Percentiles rank a stretch among this genome's conserved stretches.
These are phyloP conservation scores for Wallacemonas rigidus DNA, from an alignment of 208 protist genomes.

Conservation along the genomic window DNA sequence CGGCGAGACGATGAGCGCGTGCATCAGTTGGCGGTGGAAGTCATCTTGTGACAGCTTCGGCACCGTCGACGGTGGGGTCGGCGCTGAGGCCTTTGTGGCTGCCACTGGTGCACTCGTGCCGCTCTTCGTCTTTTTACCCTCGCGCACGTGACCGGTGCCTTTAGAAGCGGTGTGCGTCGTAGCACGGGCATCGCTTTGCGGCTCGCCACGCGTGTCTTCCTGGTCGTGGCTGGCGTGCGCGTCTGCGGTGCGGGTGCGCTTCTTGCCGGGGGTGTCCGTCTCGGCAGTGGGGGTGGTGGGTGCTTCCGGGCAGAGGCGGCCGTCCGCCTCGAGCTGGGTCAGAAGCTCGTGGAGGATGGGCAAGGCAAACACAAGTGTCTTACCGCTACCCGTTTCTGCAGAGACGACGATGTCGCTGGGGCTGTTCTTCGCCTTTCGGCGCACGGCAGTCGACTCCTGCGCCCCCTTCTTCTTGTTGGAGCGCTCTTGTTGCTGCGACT, in stretches of 20 bases:
- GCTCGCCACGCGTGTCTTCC: not conserved
- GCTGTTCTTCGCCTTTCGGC: conserved; percentile 2
- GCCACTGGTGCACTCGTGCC: not conserved
- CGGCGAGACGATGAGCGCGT: conserved; percentile 96
- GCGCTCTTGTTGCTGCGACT: conserved; percentile 6
- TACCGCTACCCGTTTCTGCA: conserved; percentile 94
- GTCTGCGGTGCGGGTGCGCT: not conserved
- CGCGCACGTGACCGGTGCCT: too few relatives aligned
- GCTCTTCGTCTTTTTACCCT: conserved; percentile 9
- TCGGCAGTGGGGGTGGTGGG: not conserved
- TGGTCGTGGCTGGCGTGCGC: conserved; percentile 5
- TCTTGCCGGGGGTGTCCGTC: not conserved
- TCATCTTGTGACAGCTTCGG: conserved; percentile 8
- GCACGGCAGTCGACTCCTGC: not conserved
- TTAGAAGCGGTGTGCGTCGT: too few relatives aligned
- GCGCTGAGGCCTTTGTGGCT: not conserved
- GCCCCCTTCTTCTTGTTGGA: conserved; percentile 2
- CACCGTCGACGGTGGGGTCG: not conserved
- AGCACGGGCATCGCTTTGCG: too few relatives aligned
- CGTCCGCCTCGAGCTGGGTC: conserved; percentile 23
- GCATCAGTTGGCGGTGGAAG: conserved; percentile 60
- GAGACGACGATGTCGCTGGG: conserved; percentile 89
- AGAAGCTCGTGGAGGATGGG: conserved; percentile 90
- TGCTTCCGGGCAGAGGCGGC: conserved; percentile 3
- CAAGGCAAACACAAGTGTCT: conserved; percentile 98